Evolutionary conservation across 176 grass and related monocot genomes (phyloP).

Genomic region (Aegilops speltoides): DNA sequence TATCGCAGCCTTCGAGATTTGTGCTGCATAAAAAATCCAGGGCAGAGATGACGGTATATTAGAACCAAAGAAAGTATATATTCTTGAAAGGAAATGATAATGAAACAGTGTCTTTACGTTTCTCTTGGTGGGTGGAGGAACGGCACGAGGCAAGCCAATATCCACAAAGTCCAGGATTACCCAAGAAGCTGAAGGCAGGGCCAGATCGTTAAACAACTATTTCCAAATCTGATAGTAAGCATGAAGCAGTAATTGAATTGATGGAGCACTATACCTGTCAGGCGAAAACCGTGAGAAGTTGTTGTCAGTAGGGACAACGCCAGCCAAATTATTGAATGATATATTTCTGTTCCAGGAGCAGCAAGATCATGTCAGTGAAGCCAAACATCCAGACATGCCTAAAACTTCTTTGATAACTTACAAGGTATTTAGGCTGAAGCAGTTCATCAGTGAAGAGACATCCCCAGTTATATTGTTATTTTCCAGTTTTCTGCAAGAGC

Average conservation of each 20-base stretch:
- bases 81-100: not conserved
- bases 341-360: slow-evolving; percentile 66
- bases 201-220: not conserved
- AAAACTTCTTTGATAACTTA: slow-evolving; percentile 40
- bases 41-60: not conserved
- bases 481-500: slow-evolving; percentile 68
- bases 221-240: not conserved
- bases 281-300: slow-evolving; percentile 93
- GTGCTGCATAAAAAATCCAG: slow-evolving; percentile 43
- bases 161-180: slow-evolving; percentile 89
- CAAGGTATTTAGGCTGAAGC: slow-evolving; percentile 75
- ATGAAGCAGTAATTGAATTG: slow-evolving; percentile 5
- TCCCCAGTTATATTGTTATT: slow-evolving; percentile 90
- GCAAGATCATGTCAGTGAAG: slow-evolving; percentile 6
- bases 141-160: slow-evolving; percentile 89
- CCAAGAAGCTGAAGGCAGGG: slow-evolving; percentile 65
- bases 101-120: slow-evolving; percentile 46
- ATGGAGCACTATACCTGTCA: slow-evolving; percentile 58
- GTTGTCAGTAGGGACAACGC: slow-evolving; percentile 67
- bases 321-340: slow-evolving; percentile 84
- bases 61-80: not conserved
- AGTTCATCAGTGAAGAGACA: slow-evolving; percentile 75
- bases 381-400: not conserved
- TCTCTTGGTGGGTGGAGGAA: slow-evolving; percentile 40
- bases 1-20: slow-evolving; percentile 84